Evolutionary conservation across 345 rosid species (phyloP), one percentile per base, ranked within the genome.

Genomic region (Hirschfeldia incana): DNA sequence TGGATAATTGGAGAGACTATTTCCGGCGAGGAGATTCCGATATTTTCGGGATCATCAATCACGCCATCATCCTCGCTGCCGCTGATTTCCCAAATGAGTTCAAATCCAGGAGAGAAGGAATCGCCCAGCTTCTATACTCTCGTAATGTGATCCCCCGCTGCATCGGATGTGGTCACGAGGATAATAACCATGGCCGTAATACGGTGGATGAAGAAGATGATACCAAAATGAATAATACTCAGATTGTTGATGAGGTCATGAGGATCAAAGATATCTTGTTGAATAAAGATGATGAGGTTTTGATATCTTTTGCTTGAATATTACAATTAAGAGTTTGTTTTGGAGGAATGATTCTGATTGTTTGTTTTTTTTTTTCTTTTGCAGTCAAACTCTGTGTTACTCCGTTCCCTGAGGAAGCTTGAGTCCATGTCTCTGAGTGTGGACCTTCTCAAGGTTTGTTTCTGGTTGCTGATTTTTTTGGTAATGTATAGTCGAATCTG

Each of bases 1-100:
- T 88, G 37, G 94, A 91, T 73, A 69, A 76, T 26, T 94, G 98
- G 98, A 87, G 97, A 62, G 77, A 87, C 34, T 94, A 85, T 88
- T 94, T 94, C 74, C 79, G 87, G 71, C 72, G 85, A 10, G 88
- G 90, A n/a, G 87, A 85, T 72, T 87, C 87, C 0, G 91, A 89
- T 63, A 87, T 93, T 15, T 95, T 93, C 13, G 90, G 67, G 46
- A 85, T 94, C 66, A 91, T 94, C 57, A 85, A 92, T 55, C 80
- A 85, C 27, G 97, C 97, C 3, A 89, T 94, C 65, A 72, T 77
- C 72, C 94, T 92, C 29, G 98, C 98, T 0, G 93, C 92, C 30
- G 60, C 83, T 0, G 97, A 94, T 85, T 88, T 83, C 26, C 98
- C 98, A 0, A 70, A 83, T 36, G 92, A 94, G 74, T 91, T 94